Conservation (phyloP, 139 green algal species). For the Spirogloea muscicola region DNA sequence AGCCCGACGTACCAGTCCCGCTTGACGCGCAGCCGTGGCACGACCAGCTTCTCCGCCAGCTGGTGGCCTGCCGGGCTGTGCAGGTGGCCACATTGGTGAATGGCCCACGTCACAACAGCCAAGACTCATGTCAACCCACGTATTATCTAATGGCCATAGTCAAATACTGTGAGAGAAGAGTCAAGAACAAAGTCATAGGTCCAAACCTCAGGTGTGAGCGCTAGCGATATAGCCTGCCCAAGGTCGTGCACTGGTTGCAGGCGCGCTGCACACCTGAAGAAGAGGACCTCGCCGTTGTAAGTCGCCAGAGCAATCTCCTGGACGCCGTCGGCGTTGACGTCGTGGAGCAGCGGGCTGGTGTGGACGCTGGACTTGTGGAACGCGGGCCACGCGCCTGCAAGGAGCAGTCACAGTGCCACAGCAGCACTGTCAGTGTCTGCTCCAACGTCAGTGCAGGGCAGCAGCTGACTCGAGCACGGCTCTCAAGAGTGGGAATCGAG, state of each 20-base stretch:
- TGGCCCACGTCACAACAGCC: too few species aligned
- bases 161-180: too few species aligned
- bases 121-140: too few species aligned
- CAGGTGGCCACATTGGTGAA: too few species aligned
- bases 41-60: constrained; percentile 47
- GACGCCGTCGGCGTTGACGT: constrained; percentile 80
- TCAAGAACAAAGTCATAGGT: too few species aligned
- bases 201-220: too few species aligned
- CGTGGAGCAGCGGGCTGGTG: constrained; percentile 82
- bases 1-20: constrained; percentile 84
- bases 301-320: constrained; percentile 78
- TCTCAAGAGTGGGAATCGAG: too few species aligned
- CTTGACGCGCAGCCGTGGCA: constrained; percentile 70
- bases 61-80: constrained; percentile 2
- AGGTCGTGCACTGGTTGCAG: neutral
- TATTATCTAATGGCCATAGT: too few species aligned
- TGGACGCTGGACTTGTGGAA: constrained; percentile 81
- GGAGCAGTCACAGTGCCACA: constrained; percentile 16
- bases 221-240: too few species aligned
- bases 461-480: too few species aligned
- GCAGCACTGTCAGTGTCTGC: constrained; percentile 7
- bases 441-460: too few species aligned
- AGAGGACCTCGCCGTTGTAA: constrained; percentile 88
- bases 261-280: constrained; percentile 62
- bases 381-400: constrained; percentile 72